Conservation (phyloP, 352 stramenopile species). For the Pythium phragmitis region DNA sequence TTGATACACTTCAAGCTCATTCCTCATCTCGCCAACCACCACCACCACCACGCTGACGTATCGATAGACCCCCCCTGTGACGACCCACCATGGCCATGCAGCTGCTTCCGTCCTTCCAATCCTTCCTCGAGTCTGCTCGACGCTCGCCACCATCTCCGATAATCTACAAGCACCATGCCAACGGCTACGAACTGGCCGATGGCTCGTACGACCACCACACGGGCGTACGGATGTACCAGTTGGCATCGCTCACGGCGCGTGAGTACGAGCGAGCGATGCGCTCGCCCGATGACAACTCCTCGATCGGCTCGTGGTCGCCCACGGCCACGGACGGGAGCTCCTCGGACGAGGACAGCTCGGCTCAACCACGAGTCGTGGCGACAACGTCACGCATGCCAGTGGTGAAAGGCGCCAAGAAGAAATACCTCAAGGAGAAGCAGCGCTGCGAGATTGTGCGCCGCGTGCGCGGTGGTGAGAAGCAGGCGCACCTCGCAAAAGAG, state of each 20-base stretch:
- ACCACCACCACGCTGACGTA: background rate
- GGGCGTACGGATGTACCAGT: conserved; percentile 16
- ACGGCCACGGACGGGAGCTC: conserved; percentile 15
- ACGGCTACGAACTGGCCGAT: background rate
- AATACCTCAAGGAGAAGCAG: conserved; percentile 69
- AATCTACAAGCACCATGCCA: background rate
- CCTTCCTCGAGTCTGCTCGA: conserved; percentile 46
- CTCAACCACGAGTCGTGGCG: background rate
- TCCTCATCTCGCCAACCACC: conserved; percentile 12
- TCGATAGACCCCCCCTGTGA: background rate
- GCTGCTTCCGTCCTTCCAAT: conserved; percentile 55
- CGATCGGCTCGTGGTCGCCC: background rate
- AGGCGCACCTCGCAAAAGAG: conserved; percentile 25
- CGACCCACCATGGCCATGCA: conserved; percentile 38
- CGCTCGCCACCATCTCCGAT: conserved; percentile 28
- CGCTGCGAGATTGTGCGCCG: conserved; percentile 62
- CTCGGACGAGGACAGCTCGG: conserved; percentile 19
- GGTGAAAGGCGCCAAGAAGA: conserved; percentile 55
- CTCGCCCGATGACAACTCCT: conserved; percentile 11
- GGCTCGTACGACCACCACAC: background rate
- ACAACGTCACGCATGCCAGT: background rate
- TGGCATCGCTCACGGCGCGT: conserved; percentile 15
- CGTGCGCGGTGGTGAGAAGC: conserved; percentile 19
- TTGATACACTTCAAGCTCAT: conserved; percentile 8
- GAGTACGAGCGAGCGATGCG: conserved; percentile 20